Evolutionary conservation across 202 grass and related monocot genomes (phyloP).

Genomic region (Zizania palustris): DNA sequence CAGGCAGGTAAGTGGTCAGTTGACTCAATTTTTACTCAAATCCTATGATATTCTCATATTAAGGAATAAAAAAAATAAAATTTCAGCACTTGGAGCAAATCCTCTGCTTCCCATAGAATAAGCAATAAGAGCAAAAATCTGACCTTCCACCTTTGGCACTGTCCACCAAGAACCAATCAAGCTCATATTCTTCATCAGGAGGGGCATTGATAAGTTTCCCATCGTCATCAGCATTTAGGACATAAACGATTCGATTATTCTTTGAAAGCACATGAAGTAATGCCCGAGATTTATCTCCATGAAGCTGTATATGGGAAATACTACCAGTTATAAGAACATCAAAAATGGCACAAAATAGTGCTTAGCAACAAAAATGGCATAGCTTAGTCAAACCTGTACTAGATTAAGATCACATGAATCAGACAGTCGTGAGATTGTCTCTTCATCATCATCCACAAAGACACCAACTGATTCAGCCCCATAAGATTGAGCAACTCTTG

Average conservation of each 20-base stretch:
- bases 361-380: background rate
- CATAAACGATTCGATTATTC: conserved; percentile 70
- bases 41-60: background rate
- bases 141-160: conserved; percentile 84
- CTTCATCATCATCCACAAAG: conserved; percentile 89
- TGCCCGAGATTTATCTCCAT: conserved; percentile 76
- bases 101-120: background rate
- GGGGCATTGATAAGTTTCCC: conserved; percentile 71
- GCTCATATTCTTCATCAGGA: conserved; percentile 47
- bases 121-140: conserved; percentile 35
- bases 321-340: background rate
- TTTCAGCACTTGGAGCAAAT: background rate
- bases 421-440: conserved; percentile 63
- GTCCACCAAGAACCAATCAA: conserved; percentile 84
- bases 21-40: conserved; percentile 12
- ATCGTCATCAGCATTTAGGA: conserved; percentile 73
- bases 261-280: conserved; percentile 54
- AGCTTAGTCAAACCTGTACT: conserved; percentile 57
- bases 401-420: conserved; percentile 69
- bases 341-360: background rate
- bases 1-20: background rate
- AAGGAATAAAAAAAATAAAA: background rate
- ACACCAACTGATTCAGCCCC: conserved; percentile 80
- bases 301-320: conserved; percentile 64
- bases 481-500: conserved; percentile 62